Conservation (phyloP, 2,329 filamentous ascomycete species). For the Pseudovirgaria hyperparasitica region DNA sequence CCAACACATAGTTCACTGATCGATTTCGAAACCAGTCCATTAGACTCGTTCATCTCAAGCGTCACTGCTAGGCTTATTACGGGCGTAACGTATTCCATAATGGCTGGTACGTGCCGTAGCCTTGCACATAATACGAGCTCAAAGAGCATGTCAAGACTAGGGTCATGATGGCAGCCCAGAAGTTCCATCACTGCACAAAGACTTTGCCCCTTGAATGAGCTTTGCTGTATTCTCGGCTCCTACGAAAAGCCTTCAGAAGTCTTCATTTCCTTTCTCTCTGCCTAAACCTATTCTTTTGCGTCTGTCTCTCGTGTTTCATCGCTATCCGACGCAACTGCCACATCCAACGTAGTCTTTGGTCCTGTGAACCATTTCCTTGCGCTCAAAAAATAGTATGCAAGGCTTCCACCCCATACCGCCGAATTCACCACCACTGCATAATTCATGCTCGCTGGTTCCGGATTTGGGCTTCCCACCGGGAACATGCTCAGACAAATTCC, state of each 20-base stretch:
- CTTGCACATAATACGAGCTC: not conserved
- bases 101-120: not conserved
- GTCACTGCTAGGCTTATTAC: too few relatives aligned
- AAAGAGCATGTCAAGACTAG: not conserved
- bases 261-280: too few relatives aligned
- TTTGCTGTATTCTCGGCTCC: not conserved
- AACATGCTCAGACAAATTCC: conserved; percentile 48
- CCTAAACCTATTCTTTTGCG: not conserved
- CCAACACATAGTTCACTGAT: too few relatives aligned
- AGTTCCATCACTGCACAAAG: not conserved
- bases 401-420: conserved; percentile 43
- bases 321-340: conserved; percentile 11
- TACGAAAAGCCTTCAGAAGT: too few relatives aligned
- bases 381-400: conserved; percentile 43
- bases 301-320: not conserved
- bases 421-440: conserved; percentile 51
- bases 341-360: conserved; percentile 42
- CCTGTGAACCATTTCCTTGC: conserved; percentile 49
- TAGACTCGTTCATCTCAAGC: too few relatives aligned
- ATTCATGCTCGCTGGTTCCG: conserved; percentile 42
- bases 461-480: conserved; percentile 41
- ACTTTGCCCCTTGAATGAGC: not conserved
- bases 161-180: not conserved
- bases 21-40: too few relatives aligned
- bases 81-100: too few relatives aligned